Conservation (phyloP, 1,139 yeast genomes). For the Geotrichum candidum region DNA sequence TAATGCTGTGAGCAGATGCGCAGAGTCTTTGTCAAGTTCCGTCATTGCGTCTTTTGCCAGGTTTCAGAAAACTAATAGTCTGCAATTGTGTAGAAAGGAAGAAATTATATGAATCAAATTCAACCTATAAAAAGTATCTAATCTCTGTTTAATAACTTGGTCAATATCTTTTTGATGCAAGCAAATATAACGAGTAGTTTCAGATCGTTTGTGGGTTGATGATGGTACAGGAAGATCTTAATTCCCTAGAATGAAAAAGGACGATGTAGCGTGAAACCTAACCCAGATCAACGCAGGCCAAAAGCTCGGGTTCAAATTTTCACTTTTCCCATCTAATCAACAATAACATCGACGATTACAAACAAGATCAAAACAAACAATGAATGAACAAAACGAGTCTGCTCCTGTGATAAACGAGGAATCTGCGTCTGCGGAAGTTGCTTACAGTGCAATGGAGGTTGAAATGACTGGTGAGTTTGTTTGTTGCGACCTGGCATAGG, state of each 20-base stretch:
- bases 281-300: neutral
- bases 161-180: neutral
- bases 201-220: neutral
- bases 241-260: neutral
- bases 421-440: neutral
- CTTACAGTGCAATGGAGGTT: constrained; percentile 1
- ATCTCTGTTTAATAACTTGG: neutral
- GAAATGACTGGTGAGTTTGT: constrained; percentile 1
- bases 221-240: neutral
- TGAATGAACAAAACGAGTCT: neutral
- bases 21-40: neutral
- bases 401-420: neutral
- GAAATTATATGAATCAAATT: neutral
- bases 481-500: neutral
- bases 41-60: neutral
- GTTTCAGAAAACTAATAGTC: neutral
- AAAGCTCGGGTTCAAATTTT: neutral
- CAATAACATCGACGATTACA: neutral
- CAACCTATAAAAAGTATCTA: neutral
- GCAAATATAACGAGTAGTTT: neutral
- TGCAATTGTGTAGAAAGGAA: too few relatives aligned
- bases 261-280: neutral
- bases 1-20: neutral
- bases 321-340: neutral
- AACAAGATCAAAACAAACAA: neutral